A percentile compares a stretch with the other conserved stretches of the same genome.
These are phyloP conservation scores for Pyricularia sp. DNA, from an alignment of 2,329 filamentous ascomycete species.

Conservation along the genomic window DNA sequence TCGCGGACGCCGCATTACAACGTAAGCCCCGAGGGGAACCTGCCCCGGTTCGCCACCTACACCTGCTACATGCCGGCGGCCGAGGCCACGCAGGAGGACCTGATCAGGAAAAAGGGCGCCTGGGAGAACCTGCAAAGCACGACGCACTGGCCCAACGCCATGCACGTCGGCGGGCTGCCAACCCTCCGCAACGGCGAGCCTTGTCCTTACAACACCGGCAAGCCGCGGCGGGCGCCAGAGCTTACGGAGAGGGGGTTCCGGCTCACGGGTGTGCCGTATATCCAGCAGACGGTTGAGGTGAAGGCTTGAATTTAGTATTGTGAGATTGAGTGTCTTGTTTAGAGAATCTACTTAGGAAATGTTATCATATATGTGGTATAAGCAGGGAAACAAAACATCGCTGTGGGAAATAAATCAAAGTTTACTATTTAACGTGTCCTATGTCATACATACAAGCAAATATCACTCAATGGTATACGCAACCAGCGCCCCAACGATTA, in stretches of 20 bases:
- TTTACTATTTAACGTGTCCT: too few relatives aligned
- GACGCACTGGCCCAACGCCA: slow-evolving; percentile 31
- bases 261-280: slow-evolving; percentile 37
- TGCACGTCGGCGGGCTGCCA: slow-evolving; percentile 12
- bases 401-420: too few relatives aligned
- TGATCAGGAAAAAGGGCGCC: slow-evolving; percentile 29
- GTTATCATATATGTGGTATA: too few relatives aligned
- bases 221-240: slow-evolving; percentile 27
- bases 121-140: slow-evolving; percentile 28
- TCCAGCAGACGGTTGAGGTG: slow-evolving; percentile 8
- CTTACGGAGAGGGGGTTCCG: slow-evolving; percentile 31
- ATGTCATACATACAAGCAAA: too few relatives aligned
- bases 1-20: slow-evolving; percentile 32
- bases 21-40: slow-evolving; percentile 16
- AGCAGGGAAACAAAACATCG: too few relatives aligned
- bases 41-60: slow-evolving; percentile 24
- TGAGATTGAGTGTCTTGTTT: background rate
- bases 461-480: too few relatives aligned
- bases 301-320: background rate
- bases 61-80: slow-evolving; percentile 30
- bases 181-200: slow-evolving; percentile 15
- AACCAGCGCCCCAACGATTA: too few relatives aligned
- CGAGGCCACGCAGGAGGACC: slow-evolving; percentile 25
- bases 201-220: slow-evolving; percentile 22
- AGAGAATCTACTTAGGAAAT: too few relatives aligned